Percentiles rank a stretch among this genome's conserved stretches.
Evolutionary conservation across 768 basidiomycete genomes (phyloP).

Genomic region (Termitomyces sp.): DNA sequence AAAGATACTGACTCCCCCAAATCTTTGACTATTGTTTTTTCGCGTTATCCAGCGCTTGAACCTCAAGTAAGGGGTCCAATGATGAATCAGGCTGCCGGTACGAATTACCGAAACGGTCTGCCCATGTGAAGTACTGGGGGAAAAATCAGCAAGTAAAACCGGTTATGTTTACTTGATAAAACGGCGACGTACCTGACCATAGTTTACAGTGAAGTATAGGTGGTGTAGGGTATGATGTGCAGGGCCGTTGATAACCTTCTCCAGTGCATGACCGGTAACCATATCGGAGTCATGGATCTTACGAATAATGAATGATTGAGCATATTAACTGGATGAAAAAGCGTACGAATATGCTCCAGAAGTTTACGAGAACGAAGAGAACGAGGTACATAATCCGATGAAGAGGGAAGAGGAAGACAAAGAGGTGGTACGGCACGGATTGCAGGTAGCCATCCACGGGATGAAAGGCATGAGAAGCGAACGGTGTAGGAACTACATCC

Average conservation of each 20-base stretch:
- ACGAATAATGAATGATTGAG: background rate
- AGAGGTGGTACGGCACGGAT: conserved; percentile 92
- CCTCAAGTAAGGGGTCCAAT: conserved; percentile 82
- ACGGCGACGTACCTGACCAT: conserved; percentile 63
- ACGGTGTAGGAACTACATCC: conserved; percentile 85
- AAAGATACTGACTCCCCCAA: background rate
- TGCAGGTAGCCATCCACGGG: conserved; percentile 92
- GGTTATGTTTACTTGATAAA: background rate
- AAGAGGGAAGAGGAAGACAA: conserved; percentile 85
- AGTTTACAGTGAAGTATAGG: conserved; percentile 95
- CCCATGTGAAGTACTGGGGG: conserved; percentile 91
- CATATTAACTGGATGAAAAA: conserved; percentile 6
- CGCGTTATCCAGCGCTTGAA: conserved; percentile 26
- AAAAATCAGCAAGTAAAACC: conserved; percentile 2
- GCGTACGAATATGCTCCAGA: conserved; percentile 86
- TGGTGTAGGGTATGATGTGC: conserved; percentile 98
- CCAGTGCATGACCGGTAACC: conserved; percentile 87
- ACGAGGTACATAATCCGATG: conserved; percentile 81
- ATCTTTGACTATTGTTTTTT: conserved; percentile 17
- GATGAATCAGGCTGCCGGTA: conserved; percentile 84
- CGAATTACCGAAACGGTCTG: conserved; percentile 76
- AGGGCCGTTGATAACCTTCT: conserved; percentile 93
- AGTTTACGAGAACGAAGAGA: conserved; percentile 88
- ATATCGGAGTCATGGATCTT: conserved; percentile 99
- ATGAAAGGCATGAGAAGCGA: conserved; percentile 97